Evolutionary conservation across 495 filamentous ascomycete species (phyloP).

Genomic region (Extremus antarcticus): DNA sequence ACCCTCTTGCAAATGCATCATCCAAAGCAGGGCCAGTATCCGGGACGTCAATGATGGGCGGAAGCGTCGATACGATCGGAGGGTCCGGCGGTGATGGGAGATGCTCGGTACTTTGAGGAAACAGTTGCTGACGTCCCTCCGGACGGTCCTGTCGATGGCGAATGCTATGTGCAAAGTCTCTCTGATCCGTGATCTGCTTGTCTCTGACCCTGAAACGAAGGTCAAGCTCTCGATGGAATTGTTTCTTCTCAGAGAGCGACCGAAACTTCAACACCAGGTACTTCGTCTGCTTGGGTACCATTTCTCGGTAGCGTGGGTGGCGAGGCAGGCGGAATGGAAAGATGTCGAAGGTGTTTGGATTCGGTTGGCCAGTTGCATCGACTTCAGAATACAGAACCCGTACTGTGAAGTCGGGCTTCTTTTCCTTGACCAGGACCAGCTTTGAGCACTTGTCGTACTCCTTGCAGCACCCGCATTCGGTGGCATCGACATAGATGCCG

Average conservation of each 20-base stretch:
- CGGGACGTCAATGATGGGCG: not conserved
- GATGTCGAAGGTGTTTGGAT: not conserved
- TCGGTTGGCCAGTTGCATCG: not conserved
- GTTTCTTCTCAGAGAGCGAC: not conserved
- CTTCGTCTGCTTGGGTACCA: not conserved
- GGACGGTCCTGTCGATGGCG: not conserved
- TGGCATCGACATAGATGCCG: not conserved
- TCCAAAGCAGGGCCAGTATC: not conserved
- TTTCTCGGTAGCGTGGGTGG: not conserved
- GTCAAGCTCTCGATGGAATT: not conserved
- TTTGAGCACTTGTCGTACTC: conserved; percentile 3
- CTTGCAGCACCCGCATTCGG: not conserved
- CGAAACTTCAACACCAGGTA: conserved; percentile 3
- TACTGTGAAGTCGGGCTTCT: not conserved
- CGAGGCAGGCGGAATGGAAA: not conserved
- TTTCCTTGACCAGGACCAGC: conserved; percentile 1
- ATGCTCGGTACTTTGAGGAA: not conserved
- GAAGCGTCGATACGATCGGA: not conserved
- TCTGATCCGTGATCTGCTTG: not conserved
- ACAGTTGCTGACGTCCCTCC: not conserved
- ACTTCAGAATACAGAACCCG: not conserved
- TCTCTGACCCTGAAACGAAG: not conserved
- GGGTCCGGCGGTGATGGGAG: not conserved
- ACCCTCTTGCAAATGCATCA: not conserved
- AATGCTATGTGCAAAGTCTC: not conserved